These are phyloP conservation scores for Russula ochroleuca DNA, from an alignment of 768 basidiomycete species.

Conservation along the genomic window DNA sequence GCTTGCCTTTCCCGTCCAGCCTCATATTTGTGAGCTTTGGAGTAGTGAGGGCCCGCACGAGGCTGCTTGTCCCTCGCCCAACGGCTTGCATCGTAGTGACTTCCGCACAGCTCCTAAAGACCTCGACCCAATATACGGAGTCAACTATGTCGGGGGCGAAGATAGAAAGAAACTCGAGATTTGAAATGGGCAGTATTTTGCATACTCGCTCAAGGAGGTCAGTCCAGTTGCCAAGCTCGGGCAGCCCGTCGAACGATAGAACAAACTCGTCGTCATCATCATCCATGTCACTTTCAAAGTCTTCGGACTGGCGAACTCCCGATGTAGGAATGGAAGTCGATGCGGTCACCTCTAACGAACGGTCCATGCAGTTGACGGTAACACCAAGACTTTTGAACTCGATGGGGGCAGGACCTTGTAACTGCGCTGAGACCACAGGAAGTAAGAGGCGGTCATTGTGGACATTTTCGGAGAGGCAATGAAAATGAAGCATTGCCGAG, in stretches of 20 bases:
- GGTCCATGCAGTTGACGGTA: background rate
- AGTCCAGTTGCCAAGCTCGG: background rate
- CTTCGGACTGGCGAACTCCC: background rate
- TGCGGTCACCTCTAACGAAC: background rate
- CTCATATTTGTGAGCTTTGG: background rate
- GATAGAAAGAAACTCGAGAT: conserved; percentile 11
- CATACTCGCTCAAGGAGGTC: background rate
- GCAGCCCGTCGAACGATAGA: background rate
- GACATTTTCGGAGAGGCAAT: background rate
- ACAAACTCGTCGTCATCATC: background rate
- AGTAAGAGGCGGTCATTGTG: background rate
- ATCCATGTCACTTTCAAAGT: background rate
- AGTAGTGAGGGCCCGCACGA: conserved; percentile 11
- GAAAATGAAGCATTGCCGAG: background rate
- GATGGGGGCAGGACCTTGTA: background rate
- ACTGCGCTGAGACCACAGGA: conserved; percentile 8
- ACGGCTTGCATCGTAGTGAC: background rate
- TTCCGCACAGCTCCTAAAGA: conserved; percentile 9
- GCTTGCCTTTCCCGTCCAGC: background rate
- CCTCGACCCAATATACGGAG: background rate
- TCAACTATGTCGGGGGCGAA: background rate
- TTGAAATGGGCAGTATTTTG: conserved; percentile 1
- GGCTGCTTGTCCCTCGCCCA: background rate
- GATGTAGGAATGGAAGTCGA: background rate
- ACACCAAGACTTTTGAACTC: background rate